A percentile compares a stretch with the other conserved stretches of the same genome.
Evolutionary conservation across 1,284 basidiomycete genomes (phyloP).

Genomic region (Exsudoporus floridanus): DNA sequence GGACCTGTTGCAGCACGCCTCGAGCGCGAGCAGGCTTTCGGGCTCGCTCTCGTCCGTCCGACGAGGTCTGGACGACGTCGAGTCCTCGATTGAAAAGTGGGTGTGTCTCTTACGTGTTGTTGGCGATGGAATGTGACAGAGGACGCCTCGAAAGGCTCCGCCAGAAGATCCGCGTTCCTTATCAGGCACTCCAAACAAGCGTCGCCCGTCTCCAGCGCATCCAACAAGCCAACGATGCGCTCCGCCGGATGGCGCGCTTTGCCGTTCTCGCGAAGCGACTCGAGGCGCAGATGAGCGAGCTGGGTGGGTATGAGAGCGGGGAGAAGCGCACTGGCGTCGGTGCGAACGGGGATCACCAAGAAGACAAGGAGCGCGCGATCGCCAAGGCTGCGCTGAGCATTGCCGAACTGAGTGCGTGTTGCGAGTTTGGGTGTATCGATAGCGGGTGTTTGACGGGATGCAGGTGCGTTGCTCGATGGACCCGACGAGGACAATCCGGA

Average conservation of each 20-base stretch:
- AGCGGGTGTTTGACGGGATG: background rate
- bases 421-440: background rate
- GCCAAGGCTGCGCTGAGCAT: slow-evolving; percentile 89
- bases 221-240: slow-evolving; percentile 79
- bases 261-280: slow-evolving; percentile 78
- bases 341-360: slow-evolving; percentile 49
- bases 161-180: slow-evolving; percentile 80
- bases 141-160: slow-evolving; percentile 56
- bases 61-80: slow-evolving; percentile 65
- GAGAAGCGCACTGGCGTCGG: slow-evolving; percentile 29
- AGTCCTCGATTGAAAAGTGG: slow-evolving; percentile 71
- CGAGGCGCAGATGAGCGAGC: slow-evolving; percentile 75
- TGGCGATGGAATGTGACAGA: background rate
- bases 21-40: slow-evolving; percentile 61
- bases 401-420: slow-evolving; percentile 75
- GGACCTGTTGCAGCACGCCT: slow-evolving; percentile 68
- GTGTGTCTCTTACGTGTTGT: slow-evolving; percentile 11
- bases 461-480: slow-evolving; percentile 33
- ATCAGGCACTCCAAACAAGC: slow-evolving; percentile 67
- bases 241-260: slow-evolving; percentile 80
- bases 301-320: slow-evolving; percentile 39
- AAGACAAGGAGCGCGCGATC: slow-evolving; percentile 81
- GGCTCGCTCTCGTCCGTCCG: slow-evolving; percentile 62
- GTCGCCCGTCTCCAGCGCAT: slow-evolving; percentile 74
- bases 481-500: slow-evolving; percentile 17